These are phyloP conservation scores for Kitagawia praeruptora DNA, from an alignment of 129 eudicot genomes.

Conservation along the genomic window DNA sequence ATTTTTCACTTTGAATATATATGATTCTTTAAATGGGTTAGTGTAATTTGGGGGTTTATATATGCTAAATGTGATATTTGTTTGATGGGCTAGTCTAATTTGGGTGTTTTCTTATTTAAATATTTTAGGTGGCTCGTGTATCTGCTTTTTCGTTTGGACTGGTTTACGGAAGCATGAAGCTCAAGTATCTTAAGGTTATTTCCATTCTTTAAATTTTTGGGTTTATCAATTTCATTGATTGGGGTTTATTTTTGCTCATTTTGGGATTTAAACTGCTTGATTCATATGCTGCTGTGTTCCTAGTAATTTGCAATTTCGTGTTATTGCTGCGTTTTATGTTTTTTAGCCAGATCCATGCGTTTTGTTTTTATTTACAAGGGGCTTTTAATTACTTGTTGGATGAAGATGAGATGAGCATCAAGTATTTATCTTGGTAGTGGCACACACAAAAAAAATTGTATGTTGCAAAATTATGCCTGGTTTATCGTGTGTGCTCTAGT, in stretches of 20 bases:
- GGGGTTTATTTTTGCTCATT: background rate
- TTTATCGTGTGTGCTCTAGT: background rate
- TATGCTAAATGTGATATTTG: background rate
- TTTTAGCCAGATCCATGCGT: background rate
- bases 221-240: background rate
- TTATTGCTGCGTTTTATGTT: background rate
- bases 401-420: background rate
- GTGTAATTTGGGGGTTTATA: background rate
- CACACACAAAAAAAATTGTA: background rate
- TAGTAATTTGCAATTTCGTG: background rate
- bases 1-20: background rate
- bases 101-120: background rate
- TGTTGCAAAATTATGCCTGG: background rate
- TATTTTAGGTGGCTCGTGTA: constrained; percentile 71
- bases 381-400: background rate
- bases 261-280: background rate
- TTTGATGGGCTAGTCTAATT: background rate
- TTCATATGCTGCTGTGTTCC: background rate
- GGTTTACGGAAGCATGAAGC: constrained; percentile 81
- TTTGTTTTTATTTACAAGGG: background rate
- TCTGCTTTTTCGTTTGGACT: constrained; percentile 67
- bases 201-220: background rate
- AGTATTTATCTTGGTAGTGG: background rate
- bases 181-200: constrained; percentile 67
- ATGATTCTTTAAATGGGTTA: background rate